These are phyloP conservation scores for Aphanocladium album DNA, from an alignment of 2,329 filamentous ascomycete genomes.

Conservation along the genomic window DNA sequence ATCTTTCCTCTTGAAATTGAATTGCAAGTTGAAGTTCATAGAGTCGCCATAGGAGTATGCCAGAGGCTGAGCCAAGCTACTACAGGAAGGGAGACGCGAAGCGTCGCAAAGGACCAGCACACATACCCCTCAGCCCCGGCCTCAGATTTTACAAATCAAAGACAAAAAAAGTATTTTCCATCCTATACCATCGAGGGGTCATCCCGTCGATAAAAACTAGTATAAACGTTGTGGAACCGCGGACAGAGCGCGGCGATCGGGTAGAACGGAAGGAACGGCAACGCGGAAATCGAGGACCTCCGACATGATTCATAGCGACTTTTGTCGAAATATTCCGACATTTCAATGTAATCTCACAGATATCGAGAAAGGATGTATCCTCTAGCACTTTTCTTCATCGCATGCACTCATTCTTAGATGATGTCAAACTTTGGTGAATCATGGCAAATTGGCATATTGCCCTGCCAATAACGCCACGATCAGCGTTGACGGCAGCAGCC, in stretches of 20 bases:
- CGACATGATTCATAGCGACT: not conserved
- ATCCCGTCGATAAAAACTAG: not conserved
- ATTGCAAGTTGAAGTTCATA: no score
- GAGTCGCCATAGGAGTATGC: no score
- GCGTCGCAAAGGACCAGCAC: not conserved
- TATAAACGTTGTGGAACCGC: not conserved
- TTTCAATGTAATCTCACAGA: not conserved
- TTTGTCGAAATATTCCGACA: not conserved
- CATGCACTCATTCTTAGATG: no score
- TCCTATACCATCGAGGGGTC: not conserved
- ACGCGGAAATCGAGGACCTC: not conserved
- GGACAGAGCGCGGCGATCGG: not conserved
- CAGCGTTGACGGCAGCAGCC: not conserved
- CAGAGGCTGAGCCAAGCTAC: no score
- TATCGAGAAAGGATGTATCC: no score
- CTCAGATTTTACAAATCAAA: not conserved
- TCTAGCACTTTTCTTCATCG: no score
- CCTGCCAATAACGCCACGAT: not conserved
- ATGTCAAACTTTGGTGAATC: no score
- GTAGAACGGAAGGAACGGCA: constrained; percentile 2
- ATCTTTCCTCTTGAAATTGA: no score
- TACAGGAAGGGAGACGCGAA: no score
- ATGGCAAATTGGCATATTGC: no score
- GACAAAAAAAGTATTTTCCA: not conserved
- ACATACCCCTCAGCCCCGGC: not conserved